Conservation (phyloP, 2,329 filamentous ascomycete genomes). For the Claviceps digitariae region DNA sequence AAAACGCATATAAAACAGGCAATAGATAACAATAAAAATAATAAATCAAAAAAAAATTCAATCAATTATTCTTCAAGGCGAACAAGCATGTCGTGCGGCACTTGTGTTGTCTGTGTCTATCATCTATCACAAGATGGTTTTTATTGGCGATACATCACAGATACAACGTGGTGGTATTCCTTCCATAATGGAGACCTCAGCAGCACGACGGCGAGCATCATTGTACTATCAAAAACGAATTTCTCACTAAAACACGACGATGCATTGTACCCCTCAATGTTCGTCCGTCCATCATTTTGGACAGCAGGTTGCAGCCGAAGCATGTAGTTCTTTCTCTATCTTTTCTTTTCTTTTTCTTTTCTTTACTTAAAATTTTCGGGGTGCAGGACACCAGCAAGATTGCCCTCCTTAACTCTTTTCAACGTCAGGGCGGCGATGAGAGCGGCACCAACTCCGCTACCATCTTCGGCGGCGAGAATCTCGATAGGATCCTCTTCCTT, state of each 20-base stretch:
- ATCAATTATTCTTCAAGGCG: background rate
- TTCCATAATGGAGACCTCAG: background rate
- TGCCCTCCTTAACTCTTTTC: constrained; percentile 50
- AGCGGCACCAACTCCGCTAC: constrained; percentile 91
- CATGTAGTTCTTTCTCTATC: background rate
- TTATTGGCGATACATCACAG: background rate
- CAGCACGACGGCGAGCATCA: background rate
- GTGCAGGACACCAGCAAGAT: constrained; percentile 49
- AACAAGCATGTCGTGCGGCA: background rate
- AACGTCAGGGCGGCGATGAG: constrained; percentile 69
- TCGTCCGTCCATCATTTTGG: background rate
- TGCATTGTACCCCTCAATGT: background rate
- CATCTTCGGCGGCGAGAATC: constrained; percentile 84
- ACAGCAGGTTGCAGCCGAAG: background rate
- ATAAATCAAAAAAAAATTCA: background rate
- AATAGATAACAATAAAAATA: too few species aligned
- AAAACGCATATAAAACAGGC: background rate
- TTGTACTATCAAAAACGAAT: background rate
- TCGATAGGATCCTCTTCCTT: constrained; percentile 78
- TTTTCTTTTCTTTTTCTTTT: too few species aligned
- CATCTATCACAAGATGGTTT: background rate
- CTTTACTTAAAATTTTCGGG: constrained; percentile 42
- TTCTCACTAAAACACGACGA: background rate
- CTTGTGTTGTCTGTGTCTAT: background rate
- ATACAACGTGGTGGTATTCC: background rate